Conservation (phyloP, 225 moss, liverwort and hornwort genomes). For the Sphagnum tenellum region DNA sequence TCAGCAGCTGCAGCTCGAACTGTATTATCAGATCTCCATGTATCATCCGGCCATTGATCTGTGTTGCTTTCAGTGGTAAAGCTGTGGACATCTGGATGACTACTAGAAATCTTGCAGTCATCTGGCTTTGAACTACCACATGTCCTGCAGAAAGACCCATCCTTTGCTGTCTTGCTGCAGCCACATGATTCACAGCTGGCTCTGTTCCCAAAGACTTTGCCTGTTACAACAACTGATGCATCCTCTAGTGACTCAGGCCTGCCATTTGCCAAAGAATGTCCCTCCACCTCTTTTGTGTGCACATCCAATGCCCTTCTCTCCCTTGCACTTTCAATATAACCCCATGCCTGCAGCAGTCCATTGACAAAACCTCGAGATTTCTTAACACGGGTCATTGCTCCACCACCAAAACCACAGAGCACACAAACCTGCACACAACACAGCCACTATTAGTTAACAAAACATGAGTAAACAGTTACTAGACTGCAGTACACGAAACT, state of each 20-base stretch:
- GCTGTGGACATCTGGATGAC: too few relatives aligned
- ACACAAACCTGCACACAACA: conserved; percentile 59
- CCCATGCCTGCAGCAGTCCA: conserved; percentile 60
- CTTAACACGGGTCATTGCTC: conserved; percentile 93
- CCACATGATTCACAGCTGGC: conserved; percentile 20
- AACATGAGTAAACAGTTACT: too few relatives aligned
- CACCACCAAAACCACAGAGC: conserved; percentile 83
- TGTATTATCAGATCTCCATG: conserved; percentile 53
- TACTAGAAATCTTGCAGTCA: background rate
- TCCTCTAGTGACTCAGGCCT: conserved; percentile 14
- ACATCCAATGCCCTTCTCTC: conserved; percentile 4
- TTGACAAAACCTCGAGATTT: conserved; percentile 71
- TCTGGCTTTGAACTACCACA: conserved; percentile 17
- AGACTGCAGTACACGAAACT: too few relatives aligned
- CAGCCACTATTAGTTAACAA: too few relatives aligned
- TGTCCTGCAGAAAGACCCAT: conserved; percentile 20
- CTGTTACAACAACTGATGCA: conserved; percentile 5
- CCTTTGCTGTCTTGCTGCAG: conserved; percentile 18
- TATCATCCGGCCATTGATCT: conserved; percentile 6
- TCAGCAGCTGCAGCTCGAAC: conserved; percentile 45
- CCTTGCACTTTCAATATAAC: conserved; percentile 27
- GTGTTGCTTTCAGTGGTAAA: too few relatives aligned
- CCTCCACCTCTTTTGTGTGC: conserved; percentile 12
- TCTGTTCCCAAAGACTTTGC: conserved; percentile 5
- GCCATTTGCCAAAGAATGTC: conserved; percentile 22